These are phyloP conservation scores for Phallus indusiatus DNA, from an alignment of 768 basidiomycete species.

Conservation along the genomic window DNA sequence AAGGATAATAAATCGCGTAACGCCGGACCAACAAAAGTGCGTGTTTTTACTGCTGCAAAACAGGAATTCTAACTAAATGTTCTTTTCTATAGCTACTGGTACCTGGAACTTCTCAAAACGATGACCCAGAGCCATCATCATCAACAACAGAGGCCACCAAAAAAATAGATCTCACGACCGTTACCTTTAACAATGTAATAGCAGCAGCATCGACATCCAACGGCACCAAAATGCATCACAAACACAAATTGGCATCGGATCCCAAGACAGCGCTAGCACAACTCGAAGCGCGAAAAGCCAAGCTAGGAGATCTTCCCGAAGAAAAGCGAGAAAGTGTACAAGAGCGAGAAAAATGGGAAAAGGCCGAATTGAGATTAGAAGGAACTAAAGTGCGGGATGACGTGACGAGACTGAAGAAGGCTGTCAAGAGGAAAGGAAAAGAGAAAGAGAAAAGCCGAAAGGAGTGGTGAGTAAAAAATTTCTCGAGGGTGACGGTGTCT, in stretches of 20 bases:
- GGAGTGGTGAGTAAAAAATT: slow-evolving; percentile 52
- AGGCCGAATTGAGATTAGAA: slow-evolving; percentile 78
- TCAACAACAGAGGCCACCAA: slow-evolving; percentile 3
- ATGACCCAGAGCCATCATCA: slow-evolving; percentile 16
- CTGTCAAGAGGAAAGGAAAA: slow-evolving; percentile 87
- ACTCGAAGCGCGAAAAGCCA: slow-evolving; percentile 66
- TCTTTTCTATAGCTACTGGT: slow-evolving; percentile 42
- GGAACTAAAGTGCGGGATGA: slow-evolving; percentile 91
- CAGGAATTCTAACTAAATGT: background rate
- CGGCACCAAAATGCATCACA: slow-evolving; percentile 42
- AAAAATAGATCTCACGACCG: slow-evolving; percentile 41
- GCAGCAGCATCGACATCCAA: slow-evolving; percentile 20
- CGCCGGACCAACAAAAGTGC: slow-evolving; percentile 46
- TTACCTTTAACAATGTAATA: slow-evolving; percentile 65
- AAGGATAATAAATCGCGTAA: slow-evolving; percentile 32
- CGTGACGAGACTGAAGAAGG: slow-evolving; percentile 79
- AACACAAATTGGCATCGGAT: slow-evolving; percentile 65
- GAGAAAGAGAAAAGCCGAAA: slow-evolving; percentile 78
- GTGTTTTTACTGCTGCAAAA: slow-evolving; percentile 11
- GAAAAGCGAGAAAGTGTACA: slow-evolving; percentile 75
- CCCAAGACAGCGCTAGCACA: slow-evolving; percentile 81
- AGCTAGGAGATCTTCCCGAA: slow-evolving; percentile 65
- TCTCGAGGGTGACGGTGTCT: slow-evolving; percentile 4
- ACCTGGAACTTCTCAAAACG: slow-evolving; percentile 20
- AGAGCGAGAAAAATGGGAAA: slow-evolving; percentile 83